Evolutionary conservation across 257 asterid species (phyloP).

Genomic region (Nyctanthes arbortristis): DNA sequence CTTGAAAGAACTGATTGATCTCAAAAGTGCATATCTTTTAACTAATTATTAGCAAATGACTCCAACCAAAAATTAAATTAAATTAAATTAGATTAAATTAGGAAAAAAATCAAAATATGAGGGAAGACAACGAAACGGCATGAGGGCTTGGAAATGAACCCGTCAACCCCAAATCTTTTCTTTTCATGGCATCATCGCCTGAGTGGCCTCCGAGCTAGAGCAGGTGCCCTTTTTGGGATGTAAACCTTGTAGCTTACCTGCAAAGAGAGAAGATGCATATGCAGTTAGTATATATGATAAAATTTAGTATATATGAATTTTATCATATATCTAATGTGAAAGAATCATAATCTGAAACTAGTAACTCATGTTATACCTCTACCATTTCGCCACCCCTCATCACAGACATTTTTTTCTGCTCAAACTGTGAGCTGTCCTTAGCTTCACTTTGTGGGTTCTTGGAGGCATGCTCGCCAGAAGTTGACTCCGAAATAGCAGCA

Average conservation of each 20-base stretch:
- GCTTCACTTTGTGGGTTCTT: slow-evolving; percentile 43
- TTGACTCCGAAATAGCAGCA: slow-evolving; percentile 30
- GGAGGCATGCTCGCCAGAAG: slow-evolving; percentile 35
- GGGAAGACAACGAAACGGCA: too few relatives aligned
- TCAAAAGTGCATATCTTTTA: too few relatives aligned
- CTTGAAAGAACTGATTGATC: too few relatives aligned
- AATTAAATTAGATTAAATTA: too few relatives aligned
- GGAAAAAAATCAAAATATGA: too few relatives aligned
- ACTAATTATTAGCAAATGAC: too few relatives aligned
- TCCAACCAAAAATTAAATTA: too few relatives aligned
- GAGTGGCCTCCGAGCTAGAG: slow-evolving; percentile 72
- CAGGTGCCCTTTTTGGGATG: slow-evolving; percentile 75
- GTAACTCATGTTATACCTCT: slow-evolving; percentile 46
- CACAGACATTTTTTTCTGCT: slow-evolving; percentile 85
- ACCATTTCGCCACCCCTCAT: slow-evolving; percentile 96
- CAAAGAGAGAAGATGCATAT: slow-evolving; percentile 25
- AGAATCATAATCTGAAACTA: not conserved
- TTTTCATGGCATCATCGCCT: slow-evolving; percentile 46
- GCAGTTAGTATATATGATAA: too few relatives aligned
- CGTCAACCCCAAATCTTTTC: too few relatives aligned
- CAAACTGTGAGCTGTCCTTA: slow-evolving; percentile 57
- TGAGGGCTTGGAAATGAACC: too few relatives aligned
- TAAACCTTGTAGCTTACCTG: slow-evolving; percentile 94
- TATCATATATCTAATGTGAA: not conserved
- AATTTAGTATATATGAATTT: too few relatives aligned